Conservation (phyloP, 495 filamentous ascomycete species). For the Penicillium bialowiezense region DNA sequence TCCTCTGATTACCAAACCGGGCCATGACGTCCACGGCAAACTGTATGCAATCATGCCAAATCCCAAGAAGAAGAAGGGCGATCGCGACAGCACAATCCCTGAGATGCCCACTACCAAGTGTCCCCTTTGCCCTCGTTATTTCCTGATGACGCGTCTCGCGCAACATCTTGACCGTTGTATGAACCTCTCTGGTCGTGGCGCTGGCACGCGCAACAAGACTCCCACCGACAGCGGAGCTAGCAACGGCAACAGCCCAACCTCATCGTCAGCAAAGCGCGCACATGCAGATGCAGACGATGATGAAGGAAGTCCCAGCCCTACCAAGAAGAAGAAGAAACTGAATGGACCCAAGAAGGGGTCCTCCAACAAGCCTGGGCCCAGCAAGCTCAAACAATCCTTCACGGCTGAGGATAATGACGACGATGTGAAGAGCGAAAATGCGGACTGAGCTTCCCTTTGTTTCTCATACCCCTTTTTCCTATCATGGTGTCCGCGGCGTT, state of each 20-base stretch:
- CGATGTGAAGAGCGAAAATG: conserved; percentile 29
- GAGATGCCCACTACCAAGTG: conserved; percentile 67
- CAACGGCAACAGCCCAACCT: conserved; percentile 33
- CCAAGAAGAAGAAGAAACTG: conserved; percentile 50
- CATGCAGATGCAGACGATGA: conserved; percentile 40
- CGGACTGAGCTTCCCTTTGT: conserved; percentile 12
- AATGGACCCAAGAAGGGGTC: conserved; percentile 39
- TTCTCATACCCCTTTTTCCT: conserved; percentile 7
- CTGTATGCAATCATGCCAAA: conserved; percentile 63
- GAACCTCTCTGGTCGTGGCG: conserved; percentile 68
- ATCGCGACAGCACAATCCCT: conserved; percentile 26
- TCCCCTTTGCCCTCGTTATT: conserved; percentile 58
- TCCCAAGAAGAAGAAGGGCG: conserved; percentile 50
- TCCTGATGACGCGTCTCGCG: conserved; percentile 59
- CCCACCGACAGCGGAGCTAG: conserved; percentile 36
- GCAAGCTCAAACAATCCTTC: conserved; percentile 45
- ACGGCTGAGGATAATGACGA: conserved; percentile 29
- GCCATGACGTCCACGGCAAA: conserved; percentile 82
- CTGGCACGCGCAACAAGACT: conserved; percentile 51
- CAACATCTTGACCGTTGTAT: conserved; percentile 82
- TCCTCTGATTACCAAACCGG: conserved; percentile 68
- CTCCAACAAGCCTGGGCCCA: conserved; percentile 40
- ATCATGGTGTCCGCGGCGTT: conserved; percentile 20
- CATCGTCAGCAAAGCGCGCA: conserved; percentile 38
- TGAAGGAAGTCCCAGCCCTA: conserved; percentile 31